Percentiles rank a stretch among this genome's conserved stretches.
Evolutionary conservation across 1,139 yeast genomes (phyloP).

Genomic region (Spathaspora sp.): DNA sequence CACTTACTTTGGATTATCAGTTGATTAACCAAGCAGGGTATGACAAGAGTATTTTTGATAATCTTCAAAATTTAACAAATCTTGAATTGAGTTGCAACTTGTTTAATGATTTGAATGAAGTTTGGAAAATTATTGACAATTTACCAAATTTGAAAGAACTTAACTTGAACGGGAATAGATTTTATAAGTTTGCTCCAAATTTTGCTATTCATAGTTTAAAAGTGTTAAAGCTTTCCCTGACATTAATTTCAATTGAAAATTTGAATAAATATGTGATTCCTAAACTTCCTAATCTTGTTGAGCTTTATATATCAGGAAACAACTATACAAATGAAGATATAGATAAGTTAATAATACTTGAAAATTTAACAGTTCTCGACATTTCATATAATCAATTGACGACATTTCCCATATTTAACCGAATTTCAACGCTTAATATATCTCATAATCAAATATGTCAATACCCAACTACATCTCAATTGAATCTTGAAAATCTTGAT

Average conservation of each 20-base stretch:
- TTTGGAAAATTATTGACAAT: slow-evolving; percentile 35
- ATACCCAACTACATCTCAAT: slow-evolving; percentile 3
- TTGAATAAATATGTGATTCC: slow-evolving; percentile 24
- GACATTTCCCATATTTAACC: slow-evolving; percentile 25
- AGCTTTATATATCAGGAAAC: slow-evolving; percentile 52
- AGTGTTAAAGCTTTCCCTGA: slow-evolving; percentile 30
- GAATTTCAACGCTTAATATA: slow-evolving; percentile 17
- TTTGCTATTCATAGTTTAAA: slow-evolving; percentile 20
- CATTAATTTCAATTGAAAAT: slow-evolving; percentile 23
- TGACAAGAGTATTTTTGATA: slow-evolving; percentile 9
- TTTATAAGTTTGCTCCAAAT: slow-evolving; percentile 33
- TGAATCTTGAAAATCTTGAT: slow-evolving; percentile 32
- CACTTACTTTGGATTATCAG: slow-evolving; percentile 50
- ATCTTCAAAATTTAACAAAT: slow-evolving; percentile 28
- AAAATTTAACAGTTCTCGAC: slow-evolving; percentile 31
- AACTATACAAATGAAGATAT: slow-evolving; percentile 26
- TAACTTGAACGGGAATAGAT: slow-evolving; percentile 64
- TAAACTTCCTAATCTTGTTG: slow-evolving; percentile 43
- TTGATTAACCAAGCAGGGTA: slow-evolving; percentile 18
- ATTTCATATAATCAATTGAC: slow-evolving; percentile 45
- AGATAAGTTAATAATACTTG: slow-evolving; percentile 3
- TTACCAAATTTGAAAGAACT: slow-evolving; percentile 43
- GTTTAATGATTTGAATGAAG: slow-evolving; percentile 37
- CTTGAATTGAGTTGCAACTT: slow-evolving; percentile 69
- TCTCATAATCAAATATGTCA: slow-evolving; percentile 24